A percentile compares a stretch with the other conserved stretches of the same genome.
phyloP scores from a whole-genome alignment of 257 asterid genomes.

The Echites panduratus region DNA sequence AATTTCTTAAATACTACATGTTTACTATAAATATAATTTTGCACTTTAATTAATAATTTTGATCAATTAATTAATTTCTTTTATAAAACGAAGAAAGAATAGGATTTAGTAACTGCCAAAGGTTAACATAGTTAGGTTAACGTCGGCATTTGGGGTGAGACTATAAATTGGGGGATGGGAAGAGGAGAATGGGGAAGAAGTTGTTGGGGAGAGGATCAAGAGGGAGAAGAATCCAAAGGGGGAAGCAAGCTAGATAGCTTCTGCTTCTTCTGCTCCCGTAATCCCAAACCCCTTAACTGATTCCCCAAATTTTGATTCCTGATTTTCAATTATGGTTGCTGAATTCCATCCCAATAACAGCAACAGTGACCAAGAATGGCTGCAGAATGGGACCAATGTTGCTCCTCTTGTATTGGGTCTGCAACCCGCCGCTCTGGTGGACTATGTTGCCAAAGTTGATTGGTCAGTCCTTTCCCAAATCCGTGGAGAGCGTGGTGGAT shows the following conservation, averaged over 20 bases:
- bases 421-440: constrained; percentile 86
- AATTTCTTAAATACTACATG: no score
- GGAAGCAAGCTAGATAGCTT: neutral
- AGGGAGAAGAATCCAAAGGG: constrained; percentile 18
- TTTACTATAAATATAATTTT: no score
- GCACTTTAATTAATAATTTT: no score
- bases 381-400: constrained; percentile 3
- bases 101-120: neutral
- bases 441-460: constrained; percentile 85
- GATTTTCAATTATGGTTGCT: constrained; percentile 46
- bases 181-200: constrained; percentile 13
- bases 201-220: neutral
- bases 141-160: neutral
- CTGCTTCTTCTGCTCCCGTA: neutral
- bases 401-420: constrained; percentile 76
- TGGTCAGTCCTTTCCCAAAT: constrained; percentile 79
- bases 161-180: constrained; percentile 28
- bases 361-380: constrained; percentile 13
- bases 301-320: constrained; percentile 3
- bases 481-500: constrained; percentile 91
- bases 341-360: constrained; percentile 37
- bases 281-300: neutral
- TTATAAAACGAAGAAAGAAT: no score
- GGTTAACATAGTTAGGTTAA: neutral
- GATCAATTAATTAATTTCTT: no score